Evolutionary conservation across 2,329 filamentous ascomycete genomes (phyloP), one percentile per base, ranked within the genome.

Genomic region (Podosphaera leucotricha): DNA sequence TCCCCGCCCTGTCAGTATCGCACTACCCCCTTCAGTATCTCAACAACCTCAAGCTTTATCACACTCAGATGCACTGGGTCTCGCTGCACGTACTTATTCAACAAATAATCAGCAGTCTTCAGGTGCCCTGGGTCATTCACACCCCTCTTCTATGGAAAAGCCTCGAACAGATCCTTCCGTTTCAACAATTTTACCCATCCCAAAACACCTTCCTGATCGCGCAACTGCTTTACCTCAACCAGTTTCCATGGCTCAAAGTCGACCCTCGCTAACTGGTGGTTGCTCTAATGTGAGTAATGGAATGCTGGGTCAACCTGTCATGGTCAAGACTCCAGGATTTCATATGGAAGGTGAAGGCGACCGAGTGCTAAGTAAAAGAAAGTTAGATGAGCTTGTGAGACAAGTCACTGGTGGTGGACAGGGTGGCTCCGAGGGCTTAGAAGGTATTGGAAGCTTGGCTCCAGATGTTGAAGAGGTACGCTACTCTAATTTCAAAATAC

Each of bases 341-440:
- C 81, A 83, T 46, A 76, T 94, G 46, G 87, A 95, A 58, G 82
- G 83, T 24, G 86, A 93, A 57, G 85, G 84, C 21, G 85, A 94
- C 55, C 78, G 86, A 38, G 80, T 98, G 1, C 67, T 98, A n/a
- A 92, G 80, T 64, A 94, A 94, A 72, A 92, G 92, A 65, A 95
- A 93, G 64, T 70, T 98, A 36, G 86, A 98, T 56, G 87, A 94
- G 59, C 70, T 98, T 33, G 86, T 95, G 7, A 75, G 86, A 43
- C 87, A 95, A 61, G 85, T 95, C 47, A 92, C 84, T 30, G 86
- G 86, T 44, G 80, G 79, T 8, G 77, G 75, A 21, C 71, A 73
- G 0, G 77, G 74, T 18, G 71, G 74, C 0, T 78, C 82, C 48
- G 67, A 72, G n/a, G 41, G 41, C 7, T 22, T 11, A 20, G 70